Conservation (phyloP, 2,329 filamentous ascomycete species). For the Bimuria novae-zelandiae region DNA sequence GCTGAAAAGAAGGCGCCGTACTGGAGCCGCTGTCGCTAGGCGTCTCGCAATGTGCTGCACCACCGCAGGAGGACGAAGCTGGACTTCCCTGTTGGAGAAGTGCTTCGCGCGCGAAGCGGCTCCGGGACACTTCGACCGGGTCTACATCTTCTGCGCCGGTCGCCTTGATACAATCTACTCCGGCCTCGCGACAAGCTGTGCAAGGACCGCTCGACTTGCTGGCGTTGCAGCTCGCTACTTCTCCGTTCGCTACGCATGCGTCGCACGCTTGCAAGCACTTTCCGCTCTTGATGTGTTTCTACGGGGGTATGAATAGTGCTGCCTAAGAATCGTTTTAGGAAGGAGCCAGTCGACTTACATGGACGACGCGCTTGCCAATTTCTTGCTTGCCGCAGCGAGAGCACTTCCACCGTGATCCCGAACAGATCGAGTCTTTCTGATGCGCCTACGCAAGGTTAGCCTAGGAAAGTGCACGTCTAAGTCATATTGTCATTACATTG, state of each 20-base stretch:
- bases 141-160: neutral
- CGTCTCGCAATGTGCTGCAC: neutral
- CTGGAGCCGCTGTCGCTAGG: too few species aligned
- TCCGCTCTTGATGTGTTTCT: neutral
- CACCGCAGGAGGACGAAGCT: neutral
- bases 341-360: neutral
- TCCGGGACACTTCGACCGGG: neutral
- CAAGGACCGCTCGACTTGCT: neutral
- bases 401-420: neutral
- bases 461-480: neutral
- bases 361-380: neutral
- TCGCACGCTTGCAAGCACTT: neutral
- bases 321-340: neutral
- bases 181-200: neutral
- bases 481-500: neutral
- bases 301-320: too few species aligned
- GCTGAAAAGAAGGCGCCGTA: too few species aligned
- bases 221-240: neutral
- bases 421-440: neutral
- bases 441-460: neutral
- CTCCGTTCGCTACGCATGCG: neutral
- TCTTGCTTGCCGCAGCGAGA: neutral
- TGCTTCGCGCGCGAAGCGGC: neutral
- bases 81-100: neutral
- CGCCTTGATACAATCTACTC: neutral